A percentile compares a stretch with the other conserved stretches of the same genome.
Evolutionary conservation across 257 asterid species (phyloP).

Genomic region (Penstemon newberryi): DNA sequence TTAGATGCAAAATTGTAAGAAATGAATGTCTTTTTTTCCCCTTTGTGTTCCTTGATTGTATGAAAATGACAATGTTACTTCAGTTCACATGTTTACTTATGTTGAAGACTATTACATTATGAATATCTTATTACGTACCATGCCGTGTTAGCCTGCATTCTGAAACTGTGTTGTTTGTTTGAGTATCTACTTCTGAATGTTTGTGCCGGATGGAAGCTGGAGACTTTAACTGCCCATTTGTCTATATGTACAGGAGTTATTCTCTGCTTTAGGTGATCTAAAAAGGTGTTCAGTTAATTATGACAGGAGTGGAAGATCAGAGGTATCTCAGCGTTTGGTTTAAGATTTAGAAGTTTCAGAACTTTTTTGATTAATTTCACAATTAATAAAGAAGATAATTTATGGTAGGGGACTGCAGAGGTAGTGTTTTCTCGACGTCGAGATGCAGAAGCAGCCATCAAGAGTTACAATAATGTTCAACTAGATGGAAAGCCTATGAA

Average conservation of each 20-base stretch:
- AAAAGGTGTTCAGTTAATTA: slow-evolving; percentile 43
- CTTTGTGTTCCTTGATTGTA: neutral
- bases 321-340: slow-evolving; percentile 36
- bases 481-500: slow-evolving; percentile 75
- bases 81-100: neutral
- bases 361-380: neutral
- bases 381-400: neutral
- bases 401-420: slow-evolving; percentile 42
- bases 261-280: slow-evolving; percentile 51
- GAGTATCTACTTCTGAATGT: neutral
- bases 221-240: slow-evolving; percentile 7
- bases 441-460: slow-evolving; percentile 64
- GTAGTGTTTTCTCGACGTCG: slow-evolving; percentile 57
- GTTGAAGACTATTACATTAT: neutral
- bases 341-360: neutral
- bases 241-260: slow-evolving; percentile 42
- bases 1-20: no score
- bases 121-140: neutral
- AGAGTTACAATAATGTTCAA: slow-evolving; percentile 62
- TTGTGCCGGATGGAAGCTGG: neutral
- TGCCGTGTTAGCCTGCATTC: neutral
- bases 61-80: neutral
- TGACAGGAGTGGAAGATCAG: slow-evolving; percentile 48
- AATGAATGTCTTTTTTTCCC: neutral
- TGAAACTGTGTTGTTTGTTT: neutral